These are phyloP conservation scores for Hypoxylon fragiforme DNA, from an alignment of 495 filamentous ascomycete species.

Conservation along the genomic window DNA sequence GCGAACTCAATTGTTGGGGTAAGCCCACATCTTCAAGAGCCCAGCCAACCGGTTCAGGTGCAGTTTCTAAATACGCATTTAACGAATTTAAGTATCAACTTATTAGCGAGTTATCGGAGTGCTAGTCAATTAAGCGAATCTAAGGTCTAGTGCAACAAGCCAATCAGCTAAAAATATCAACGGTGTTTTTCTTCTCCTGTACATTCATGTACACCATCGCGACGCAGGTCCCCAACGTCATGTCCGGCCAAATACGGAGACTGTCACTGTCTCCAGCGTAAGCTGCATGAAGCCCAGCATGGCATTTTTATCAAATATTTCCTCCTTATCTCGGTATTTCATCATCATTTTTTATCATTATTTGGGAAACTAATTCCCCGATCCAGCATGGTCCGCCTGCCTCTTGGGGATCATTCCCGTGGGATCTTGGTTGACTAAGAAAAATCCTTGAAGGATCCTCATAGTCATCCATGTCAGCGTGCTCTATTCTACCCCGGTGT, in stretches of 20 bases:
- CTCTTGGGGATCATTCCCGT: slow-evolving; percentile 15
- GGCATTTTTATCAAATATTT: slow-evolving; percentile 1
- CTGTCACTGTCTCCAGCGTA: slow-evolving; percentile 18
- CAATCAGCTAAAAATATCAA: too few species aligned
- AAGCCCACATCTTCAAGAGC: slow-evolving; percentile 13
- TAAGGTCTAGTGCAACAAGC: too few species aligned
- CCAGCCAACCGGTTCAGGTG: slow-evolving; percentile 17
- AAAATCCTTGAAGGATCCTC: slow-evolving; percentile 26
- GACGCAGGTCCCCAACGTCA: slow-evolving; percentile 34
- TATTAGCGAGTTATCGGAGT: slow-evolving; percentile 17
- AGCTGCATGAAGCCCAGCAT: slow-evolving; percentile 30
- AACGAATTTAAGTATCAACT: slow-evolving; percentile 11
- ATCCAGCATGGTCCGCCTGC: slow-evolving; percentile 7
- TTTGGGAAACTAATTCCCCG: neutral
- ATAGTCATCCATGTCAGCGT: slow-evolving; percentile 19
- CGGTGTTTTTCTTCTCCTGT: too few species aligned
- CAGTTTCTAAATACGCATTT: slow-evolving; percentile 3
- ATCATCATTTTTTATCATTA: slow-evolving; percentile 5
- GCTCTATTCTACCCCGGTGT: slow-evolving; percentile 1
- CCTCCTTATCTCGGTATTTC: slow-evolving; percentile 12
- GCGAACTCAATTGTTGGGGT: slow-evolving; percentile 42
- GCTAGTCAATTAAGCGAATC: slow-evolving; percentile 10
- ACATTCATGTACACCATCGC: slow-evolving; percentile 9
- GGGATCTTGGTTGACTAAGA: slow-evolving; percentile 15
- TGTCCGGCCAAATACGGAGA: slow-evolving; percentile 27